Evolutionary conservation across 1,284 basidiomycete genomes (phyloP).

Genomic region (Xerocomus amazonicus): DNA sequence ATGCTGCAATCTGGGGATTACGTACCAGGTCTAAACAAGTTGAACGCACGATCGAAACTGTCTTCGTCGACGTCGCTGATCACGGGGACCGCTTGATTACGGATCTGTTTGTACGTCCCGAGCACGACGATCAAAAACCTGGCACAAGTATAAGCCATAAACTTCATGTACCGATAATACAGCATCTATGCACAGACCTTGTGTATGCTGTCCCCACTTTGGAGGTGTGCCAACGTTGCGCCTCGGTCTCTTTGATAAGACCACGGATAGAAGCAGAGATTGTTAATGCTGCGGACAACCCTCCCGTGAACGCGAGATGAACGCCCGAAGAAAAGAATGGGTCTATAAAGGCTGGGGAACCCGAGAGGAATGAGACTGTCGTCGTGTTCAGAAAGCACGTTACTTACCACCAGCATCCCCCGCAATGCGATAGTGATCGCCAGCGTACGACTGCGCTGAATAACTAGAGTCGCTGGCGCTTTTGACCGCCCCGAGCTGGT

Average conservation of each 20-base stretch:
- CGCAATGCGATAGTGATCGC: slow-evolving; percentile 26
- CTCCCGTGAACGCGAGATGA: slow-evolving; percentile 43
- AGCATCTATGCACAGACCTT: background rate
- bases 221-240: slow-evolving; percentile 39
- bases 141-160: background rate
- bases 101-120: slow-evolving; percentile 49
- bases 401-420: slow-evolving; percentile 6
- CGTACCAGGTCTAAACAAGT: slow-evolving; percentile 44
- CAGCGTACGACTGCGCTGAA: slow-evolving; percentile 39
- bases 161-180: background rate
- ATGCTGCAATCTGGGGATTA: background rate
- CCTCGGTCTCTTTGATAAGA: slow-evolving; percentile 33
- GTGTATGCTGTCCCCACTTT: slow-evolving; percentile 33
- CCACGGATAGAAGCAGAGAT: slow-evolving; percentile 42
- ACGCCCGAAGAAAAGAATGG: slow-evolving; percentile 57
- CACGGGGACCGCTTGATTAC: slow-evolving; percentile 39
- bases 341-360: slow-evolving; percentile 45
- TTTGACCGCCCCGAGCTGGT: slow-evolving; percentile 14
- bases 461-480: slow-evolving; percentile 43
- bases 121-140: slow-evolving; percentile 40
- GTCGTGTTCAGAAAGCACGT: background rate
- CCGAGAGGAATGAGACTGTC: background rate
- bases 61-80: slow-evolving; percentile 46
- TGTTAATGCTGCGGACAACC: slow-evolving; percentile 41
- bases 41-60: slow-evolving; percentile 51